Conservation (phyloP, 2,329 filamentous ascomycete genomes). For the Fusarium compactum region DNA sequence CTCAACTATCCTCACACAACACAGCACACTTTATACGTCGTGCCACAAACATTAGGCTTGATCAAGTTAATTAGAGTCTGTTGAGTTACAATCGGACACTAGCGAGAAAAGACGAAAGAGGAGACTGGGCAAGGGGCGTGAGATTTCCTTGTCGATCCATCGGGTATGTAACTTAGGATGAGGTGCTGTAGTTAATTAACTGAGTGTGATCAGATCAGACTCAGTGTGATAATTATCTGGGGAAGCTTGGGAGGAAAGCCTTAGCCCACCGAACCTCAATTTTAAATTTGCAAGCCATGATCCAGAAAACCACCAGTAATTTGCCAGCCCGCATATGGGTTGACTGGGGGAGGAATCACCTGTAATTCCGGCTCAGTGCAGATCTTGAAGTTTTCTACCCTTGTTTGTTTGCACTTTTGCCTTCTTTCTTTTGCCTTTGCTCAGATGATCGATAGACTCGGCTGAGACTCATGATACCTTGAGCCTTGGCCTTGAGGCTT, state of each 20-base stretch:
- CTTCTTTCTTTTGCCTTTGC: neutral
- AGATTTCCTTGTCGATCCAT: slow-evolving; percentile 41
- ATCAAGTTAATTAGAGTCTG: slow-evolving; percentile 7
- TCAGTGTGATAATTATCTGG: slow-evolving; percentile 37
- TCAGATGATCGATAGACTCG: slow-evolving; percentile 14
- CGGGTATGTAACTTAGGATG: slow-evolving; percentile 14
- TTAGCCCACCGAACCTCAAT: slow-evolving; percentile 46
- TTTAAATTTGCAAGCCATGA: slow-evolving; percentile 51
- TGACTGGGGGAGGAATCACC: slow-evolving; percentile 36
- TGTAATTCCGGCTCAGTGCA: slow-evolving; percentile 44
- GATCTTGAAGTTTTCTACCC: slow-evolving; percentile 28
- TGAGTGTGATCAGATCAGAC: neutral
- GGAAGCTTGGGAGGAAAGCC: slow-evolving; percentile 27
- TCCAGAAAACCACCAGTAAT: slow-evolving; percentile 44
- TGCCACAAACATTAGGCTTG: slow-evolving; percentile 21
- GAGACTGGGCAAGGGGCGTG: slow-evolving; percentile 8
- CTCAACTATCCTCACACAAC: slow-evolving; percentile 21
- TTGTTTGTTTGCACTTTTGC: slow-evolving; percentile 4
- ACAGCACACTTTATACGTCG: slow-evolving; percentile 8
- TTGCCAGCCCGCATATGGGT: slow-evolving; percentile 41
- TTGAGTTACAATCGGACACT: slow-evolving; percentile 24
- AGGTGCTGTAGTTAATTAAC: slow-evolving; percentile 3
- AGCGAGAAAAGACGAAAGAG: slow-evolving; percentile 23
- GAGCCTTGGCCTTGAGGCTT: neutral
- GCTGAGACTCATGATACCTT: slow-evolving; percentile 20